A percentile compares a stretch with the other conserved stretches of the same genome.
Evolutionary conservation across 306 rosid genomes (phyloP).

Genomic region (Ziziphus jujuba): DNA sequence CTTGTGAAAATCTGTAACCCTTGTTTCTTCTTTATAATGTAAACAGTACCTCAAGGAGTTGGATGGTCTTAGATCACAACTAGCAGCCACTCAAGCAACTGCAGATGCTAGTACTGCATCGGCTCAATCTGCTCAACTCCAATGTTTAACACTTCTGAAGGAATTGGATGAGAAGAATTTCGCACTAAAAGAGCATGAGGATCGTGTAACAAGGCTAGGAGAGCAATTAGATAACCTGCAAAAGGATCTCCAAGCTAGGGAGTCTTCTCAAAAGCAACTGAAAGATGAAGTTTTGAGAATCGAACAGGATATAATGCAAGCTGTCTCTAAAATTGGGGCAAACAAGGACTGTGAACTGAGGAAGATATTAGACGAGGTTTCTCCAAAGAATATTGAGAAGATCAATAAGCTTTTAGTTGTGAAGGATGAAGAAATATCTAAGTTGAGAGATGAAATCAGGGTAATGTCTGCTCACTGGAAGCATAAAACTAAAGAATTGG

Average conservation of each 20-base stretch:
- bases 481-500: conserved; percentile 87
- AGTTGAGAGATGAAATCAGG: conserved; percentile 77
- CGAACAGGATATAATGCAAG: conserved; percentile 78
- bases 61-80: conserved; percentile 72
- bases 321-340: conserved; percentile 60
- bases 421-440: conserved; percentile 79
- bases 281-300: conserved; percentile 79
- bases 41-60: conserved; percentile 73
- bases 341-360: conserved; percentile 74
- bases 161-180: conserved; percentile 72
- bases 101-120: conserved; percentile 89
- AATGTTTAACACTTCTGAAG: conserved; percentile 65
- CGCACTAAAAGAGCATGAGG: conserved; percentile 76
- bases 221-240: conserved; percentile 80
- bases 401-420: conserved; percentile 63
- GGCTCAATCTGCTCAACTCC: conserved; percentile 73
- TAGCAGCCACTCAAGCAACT: conserved; percentile 65
- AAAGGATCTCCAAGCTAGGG: conserved; percentile 81
- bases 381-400: conserved; percentile 79
- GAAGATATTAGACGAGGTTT: conserved; percentile 76
- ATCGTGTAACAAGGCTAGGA: conserved; percentile 67
- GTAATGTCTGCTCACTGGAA: conserved; percentile 86
- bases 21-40: not conserved
- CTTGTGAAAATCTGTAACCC: not conserved
- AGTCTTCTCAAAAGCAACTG: conserved; percentile 87